These are phyloP conservation scores for Colletotrichum tanaceti DNA, from an alignment of 2,329 filamentous ascomycete species.

Conservation along the genomic window DNA sequence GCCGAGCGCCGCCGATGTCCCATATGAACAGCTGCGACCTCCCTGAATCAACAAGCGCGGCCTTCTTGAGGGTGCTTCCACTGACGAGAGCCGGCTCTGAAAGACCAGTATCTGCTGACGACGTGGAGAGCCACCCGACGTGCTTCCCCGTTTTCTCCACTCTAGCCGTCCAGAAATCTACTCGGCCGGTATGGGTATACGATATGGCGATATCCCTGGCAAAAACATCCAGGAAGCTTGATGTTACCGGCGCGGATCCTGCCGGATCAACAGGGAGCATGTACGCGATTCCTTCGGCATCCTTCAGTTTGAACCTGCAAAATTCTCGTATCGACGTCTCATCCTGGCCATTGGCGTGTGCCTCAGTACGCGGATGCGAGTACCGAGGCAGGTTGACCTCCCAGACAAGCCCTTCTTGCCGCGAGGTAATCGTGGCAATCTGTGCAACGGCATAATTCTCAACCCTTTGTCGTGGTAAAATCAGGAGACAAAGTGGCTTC, in stretches of 20 bases:
- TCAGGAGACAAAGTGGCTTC: constrained; percentile 82
- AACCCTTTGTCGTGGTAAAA: constrained; percentile 72
- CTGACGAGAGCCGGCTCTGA: constrained; percentile 80
- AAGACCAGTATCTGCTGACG: constrained; percentile 82
- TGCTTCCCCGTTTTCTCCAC: constrained; percentile 69
- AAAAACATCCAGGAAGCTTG: constrained; percentile 87
- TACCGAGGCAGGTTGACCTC: constrained; percentile 73
- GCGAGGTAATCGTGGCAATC: constrained; percentile 84
- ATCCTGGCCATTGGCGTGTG: constrained; percentile 49
- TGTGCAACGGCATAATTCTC: constrained; percentile 71
- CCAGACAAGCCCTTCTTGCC: constrained; percentile 85
- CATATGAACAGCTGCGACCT: constrained; percentile 87
- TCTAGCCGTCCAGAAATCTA: constrained; percentile 88
- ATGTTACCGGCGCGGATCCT: constrained; percentile 75
- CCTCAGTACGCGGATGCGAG: constrained; percentile 43
- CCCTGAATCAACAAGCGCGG: constrained; percentile 80
- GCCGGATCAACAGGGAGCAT: constrained; percentile 89
- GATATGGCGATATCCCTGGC: constrained; percentile 88
- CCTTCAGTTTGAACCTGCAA: constrained; percentile 75
- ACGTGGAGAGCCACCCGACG: constrained; percentile 86
- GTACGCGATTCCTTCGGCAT: constrained; percentile 68
- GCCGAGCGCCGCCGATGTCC: constrained; percentile 83
- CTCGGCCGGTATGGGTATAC: constrained; percentile 78
- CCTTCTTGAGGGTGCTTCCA: constrained; percentile 87
- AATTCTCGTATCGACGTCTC: constrained; percentile 69